Conservation (phyloP, 371 early-diverging fungal genomes). For the Mortierella sp. region DNA sequence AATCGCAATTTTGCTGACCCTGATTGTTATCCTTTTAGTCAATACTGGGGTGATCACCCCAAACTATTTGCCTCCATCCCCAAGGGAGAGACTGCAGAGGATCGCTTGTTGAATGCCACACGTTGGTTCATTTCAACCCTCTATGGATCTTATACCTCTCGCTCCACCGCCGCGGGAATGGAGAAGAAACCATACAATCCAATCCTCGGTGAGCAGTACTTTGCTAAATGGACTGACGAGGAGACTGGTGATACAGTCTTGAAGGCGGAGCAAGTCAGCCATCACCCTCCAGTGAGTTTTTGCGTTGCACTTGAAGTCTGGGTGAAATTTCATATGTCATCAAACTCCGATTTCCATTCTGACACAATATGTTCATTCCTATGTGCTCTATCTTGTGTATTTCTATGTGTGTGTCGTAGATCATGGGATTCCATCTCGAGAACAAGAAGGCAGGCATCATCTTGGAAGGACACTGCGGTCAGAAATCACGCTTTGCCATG, state of each 20-base stretch:
- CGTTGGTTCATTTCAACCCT: slow-evolving; percentile 86
- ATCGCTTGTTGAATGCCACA: slow-evolving; percentile 79
- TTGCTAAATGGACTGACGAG: slow-evolving; percentile 77
- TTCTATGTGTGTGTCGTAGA: slow-evolving; percentile 14
- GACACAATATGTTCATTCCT: neutral
- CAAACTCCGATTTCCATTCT: neutral
- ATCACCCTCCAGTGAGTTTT: slow-evolving; percentile 81
- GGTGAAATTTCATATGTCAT: no score
- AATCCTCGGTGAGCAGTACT: slow-evolving; percentile 87
- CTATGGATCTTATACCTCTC: slow-evolving; percentile 75
- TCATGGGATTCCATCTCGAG: slow-evolving; percentile 77
- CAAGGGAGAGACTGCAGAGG: slow-evolving; percentile 69
- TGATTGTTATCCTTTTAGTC: slow-evolving; percentile 56
- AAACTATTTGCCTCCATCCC: slow-evolving; percentile 75
- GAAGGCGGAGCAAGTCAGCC: slow-evolving; percentile 81
- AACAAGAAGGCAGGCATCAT: slow-evolving; percentile 78
- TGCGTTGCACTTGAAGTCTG: no score
- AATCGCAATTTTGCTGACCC: neutral
- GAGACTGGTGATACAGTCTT: slow-evolving; percentile 72
- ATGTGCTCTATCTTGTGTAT: neutral
- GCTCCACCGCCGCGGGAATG: slow-evolving; percentile 58
- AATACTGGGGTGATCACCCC: slow-evolving; percentile 84
- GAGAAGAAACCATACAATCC: slow-evolving; percentile 93
- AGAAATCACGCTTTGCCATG: slow-evolving; percentile 85
- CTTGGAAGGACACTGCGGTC: slow-evolving; percentile 83